Evolutionary conservation across 768 basidiomycete species (phyloP).

Genomic region (Cystofilobasidium ferigula): DNA sequence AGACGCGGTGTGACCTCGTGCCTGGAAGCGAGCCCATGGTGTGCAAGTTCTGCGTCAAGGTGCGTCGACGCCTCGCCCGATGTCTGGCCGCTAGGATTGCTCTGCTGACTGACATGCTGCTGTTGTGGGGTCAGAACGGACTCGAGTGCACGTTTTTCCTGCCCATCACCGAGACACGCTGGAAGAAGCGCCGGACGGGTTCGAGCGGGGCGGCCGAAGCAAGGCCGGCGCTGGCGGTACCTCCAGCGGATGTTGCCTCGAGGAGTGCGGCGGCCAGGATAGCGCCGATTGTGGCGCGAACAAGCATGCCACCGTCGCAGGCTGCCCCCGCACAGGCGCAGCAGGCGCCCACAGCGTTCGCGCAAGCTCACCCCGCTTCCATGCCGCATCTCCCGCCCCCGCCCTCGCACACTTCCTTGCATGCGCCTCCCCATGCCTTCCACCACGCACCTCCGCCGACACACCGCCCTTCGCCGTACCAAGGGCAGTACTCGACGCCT

Average conservation of each 20-base stretch:
- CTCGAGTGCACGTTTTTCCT: constrained; percentile 48
- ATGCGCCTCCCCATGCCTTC: neutral
- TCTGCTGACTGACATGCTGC: neutral
- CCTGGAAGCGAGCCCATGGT: constrained; percentile 48
- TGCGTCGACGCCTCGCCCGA: constrained; percentile 80
- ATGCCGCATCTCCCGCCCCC: too few relatives aligned
- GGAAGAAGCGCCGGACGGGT: constrained; percentile 54
- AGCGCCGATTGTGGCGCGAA: too few relatives aligned
- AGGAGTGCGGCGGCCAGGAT: too few relatives aligned
- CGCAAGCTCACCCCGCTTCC: too few relatives aligned
- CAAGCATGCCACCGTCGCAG: too few relatives aligned
- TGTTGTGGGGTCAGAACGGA: neutral
- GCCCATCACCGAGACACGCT: constrained; percentile 95
- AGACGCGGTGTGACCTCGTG: constrained; percentile 74
- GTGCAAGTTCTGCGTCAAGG: constrained; percentile 71
- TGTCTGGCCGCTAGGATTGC: too few relatives aligned
- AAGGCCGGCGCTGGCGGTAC: neutral
- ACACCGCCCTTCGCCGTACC: neutral
- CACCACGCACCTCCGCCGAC: neutral
- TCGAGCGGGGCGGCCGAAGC: neutral
- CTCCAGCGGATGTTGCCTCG: too few relatives aligned
- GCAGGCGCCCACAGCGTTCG: too few relatives aligned
- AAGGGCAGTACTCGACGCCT: neutral
- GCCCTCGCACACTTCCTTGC: too few relatives aligned
- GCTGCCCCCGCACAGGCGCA: too few relatives aligned